Evolutionary conservation across 2,329 filamentous ascomycete genomes (phyloP).

Genomic region (Fusarium musae): DNA sequence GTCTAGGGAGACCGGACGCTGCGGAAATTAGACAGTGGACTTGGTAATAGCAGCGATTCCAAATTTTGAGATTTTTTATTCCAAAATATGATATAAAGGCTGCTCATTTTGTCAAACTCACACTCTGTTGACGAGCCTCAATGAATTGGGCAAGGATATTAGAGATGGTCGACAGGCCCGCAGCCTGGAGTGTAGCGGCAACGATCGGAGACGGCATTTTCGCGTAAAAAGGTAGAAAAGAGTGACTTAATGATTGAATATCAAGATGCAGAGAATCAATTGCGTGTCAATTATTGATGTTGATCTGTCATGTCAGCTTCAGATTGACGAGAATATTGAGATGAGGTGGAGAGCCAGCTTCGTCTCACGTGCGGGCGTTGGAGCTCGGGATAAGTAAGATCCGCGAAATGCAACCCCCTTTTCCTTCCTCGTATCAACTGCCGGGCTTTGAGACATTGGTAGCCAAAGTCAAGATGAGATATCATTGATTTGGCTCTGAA

Average conservation of each 20-base stretch:
- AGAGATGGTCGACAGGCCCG: slow-evolving; percentile 61
- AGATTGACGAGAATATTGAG: slow-evolving; percentile 10
- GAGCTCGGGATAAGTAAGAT: slow-evolving; percentile 31
- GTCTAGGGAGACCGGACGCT: slow-evolving; percentile 58
- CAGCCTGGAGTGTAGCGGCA: slow-evolving; percentile 64
- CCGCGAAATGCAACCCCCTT: slow-evolving; percentile 16
- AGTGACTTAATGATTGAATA: background rate
- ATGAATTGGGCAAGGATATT: slow-evolving; percentile 67
- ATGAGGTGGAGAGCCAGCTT: slow-evolving; percentile 24
- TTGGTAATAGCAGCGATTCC: background rate
- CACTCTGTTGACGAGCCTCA: slow-evolving; percentile 58
- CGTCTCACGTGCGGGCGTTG: slow-evolving; percentile 19
- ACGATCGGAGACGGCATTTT: slow-evolving; percentile 62
- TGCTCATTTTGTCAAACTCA: slow-evolving; percentile 39
- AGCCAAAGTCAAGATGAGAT: too few species aligned
- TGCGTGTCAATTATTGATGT: background rate
- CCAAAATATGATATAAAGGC: rapidly evolving
- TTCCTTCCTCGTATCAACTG: slow-evolving; percentile 1
- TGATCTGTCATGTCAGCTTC: slow-evolving; percentile 6
- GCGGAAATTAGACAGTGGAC: background rate
- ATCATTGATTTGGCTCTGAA: too few species aligned
- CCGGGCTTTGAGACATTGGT: background rate
- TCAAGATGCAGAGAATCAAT: background rate
- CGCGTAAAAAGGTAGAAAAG: background rate
- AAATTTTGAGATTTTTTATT: rapidly evolving